Conservation (phyloP, 169 alveolate genomes). For the Cyclospora cayetanensis region DNA sequence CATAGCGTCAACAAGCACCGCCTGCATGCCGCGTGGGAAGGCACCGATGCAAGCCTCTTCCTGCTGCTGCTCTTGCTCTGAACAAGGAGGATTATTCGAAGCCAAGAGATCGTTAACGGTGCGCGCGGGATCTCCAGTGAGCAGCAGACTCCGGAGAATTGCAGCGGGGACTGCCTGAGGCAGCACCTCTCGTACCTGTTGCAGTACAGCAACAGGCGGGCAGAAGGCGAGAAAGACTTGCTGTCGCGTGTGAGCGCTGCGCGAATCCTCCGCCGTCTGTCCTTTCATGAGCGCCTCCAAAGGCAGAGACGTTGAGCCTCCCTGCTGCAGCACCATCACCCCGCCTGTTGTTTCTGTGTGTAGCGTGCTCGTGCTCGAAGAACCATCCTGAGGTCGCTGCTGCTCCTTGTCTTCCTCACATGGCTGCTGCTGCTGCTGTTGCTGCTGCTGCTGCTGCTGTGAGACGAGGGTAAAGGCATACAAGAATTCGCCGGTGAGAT, state of each 20-base stretch:
- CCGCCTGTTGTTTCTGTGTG: conserved; percentile 65
- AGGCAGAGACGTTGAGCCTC: conserved; percentile 29
- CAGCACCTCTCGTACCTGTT: conserved; percentile 52
- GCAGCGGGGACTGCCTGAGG: conserved; percentile 49
- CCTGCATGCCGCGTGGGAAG: conserved; percentile 71
- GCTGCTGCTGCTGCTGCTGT: conserved; percentile 30
- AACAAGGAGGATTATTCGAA: not conserved
- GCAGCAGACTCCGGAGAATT: conserved; percentile 49
- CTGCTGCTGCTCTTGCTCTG: not conserved
- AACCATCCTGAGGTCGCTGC: not conserved
- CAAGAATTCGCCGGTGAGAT: conserved; percentile 55
- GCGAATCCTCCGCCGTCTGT: conserved; percentile 57
- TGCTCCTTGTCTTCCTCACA: not conserved
- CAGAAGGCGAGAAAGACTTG: conserved; percentile 48
- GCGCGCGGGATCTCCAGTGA: conserved; percentile 31
- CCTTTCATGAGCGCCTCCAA: conserved; percentile 67
- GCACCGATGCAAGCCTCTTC: conserved; percentile 48
- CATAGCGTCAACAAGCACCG: conserved; percentile 64
- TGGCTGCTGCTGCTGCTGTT: conserved; percentile 36
- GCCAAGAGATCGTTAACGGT: conserved; percentile 22
- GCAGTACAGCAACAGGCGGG: conserved; percentile 18
- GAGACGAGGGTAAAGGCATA: conserved; percentile 71
- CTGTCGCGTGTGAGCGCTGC: conserved; percentile 63
- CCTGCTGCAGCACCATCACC: conserved; percentile 57
- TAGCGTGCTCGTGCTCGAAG: not conserved